Evolutionary conservation across 2,329 filamentous ascomycete species (phyloP).

Genomic region (Fusarium duplospermum): DNA sequence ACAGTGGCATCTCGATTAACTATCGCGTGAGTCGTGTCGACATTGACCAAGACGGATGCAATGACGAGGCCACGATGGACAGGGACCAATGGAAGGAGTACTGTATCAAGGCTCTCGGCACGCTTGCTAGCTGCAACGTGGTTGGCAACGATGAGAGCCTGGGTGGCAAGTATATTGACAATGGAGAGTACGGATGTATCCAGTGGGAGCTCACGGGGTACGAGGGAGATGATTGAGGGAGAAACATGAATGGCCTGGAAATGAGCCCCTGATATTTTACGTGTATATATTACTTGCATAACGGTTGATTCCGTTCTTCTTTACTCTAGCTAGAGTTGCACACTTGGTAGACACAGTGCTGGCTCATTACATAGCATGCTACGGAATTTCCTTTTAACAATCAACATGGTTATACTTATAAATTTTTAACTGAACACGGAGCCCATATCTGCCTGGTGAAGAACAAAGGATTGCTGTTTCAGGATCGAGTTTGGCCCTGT

Average conservation of each 20-base stretch:
- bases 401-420: background rate
- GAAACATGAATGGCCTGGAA: background rate
- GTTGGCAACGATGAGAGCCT: background rate
- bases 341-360: background rate
- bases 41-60: background rate
- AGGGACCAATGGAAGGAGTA: background rate
- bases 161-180: background rate
- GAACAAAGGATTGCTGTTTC: background rate
- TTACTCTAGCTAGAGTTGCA: background rate
- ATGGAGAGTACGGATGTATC: background rate
- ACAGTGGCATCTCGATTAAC: background rate
- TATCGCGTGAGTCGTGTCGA: background rate
- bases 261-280: background rate
- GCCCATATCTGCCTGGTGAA: background rate
- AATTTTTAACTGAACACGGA: background rate
- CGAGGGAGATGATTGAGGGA: background rate
- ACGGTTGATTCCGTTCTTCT: background rate
- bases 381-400: background rate
- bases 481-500: background rate
- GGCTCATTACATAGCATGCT: background rate
- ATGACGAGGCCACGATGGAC: background rate
- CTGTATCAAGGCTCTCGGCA: background rate
- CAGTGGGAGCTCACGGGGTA: background rate
- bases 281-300: background rate
- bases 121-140: background rate